phyloP scores from a whole-genome alignment of 345 rosid species.

The Brassica cretica region DNA sequence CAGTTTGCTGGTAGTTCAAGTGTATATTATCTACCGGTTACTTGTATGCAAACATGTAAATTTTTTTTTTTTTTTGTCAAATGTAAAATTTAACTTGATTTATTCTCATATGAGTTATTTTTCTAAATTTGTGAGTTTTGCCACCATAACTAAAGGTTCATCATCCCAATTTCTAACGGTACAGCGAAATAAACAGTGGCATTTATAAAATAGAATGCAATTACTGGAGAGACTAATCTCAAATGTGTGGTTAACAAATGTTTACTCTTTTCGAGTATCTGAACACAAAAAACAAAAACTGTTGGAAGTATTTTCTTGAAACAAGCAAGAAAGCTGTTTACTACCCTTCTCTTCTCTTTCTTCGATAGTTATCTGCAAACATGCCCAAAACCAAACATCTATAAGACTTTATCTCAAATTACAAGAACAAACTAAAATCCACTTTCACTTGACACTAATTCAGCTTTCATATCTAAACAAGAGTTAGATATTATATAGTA shows the following conservation, averaged over 20 bases:
- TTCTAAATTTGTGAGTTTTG: not conserved
- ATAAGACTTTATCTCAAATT: not conserved
- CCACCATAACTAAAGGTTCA: not conserved
- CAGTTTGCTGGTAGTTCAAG: not conserved
- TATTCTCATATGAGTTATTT: not conserved
- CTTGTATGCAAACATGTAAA: not conserved
- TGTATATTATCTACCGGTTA: not conserved
- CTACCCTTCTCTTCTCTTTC: conserved; percentile 15
- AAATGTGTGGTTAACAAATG: not conserved
- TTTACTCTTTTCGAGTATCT: conserved; percentile 12
- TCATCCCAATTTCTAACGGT: not conserved
- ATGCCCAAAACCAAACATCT: conserved; percentile 17
- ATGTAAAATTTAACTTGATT: not conserved
- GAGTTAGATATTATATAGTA: not conserved
- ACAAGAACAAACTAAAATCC: not conserved
- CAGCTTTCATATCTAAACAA: not conserved
- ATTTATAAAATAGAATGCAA: conserved; percentile 13
- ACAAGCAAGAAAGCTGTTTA: conserved; percentile 30
- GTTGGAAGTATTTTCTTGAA: not conserved
- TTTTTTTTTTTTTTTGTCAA: no score
- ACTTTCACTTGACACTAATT: not conserved
- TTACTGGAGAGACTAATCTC: conserved; percentile 3
- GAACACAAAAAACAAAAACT: conserved; percentile 8
- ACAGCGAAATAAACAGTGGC: not conserved
- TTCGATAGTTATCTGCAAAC: conserved; percentile 23